Conservation (phyloP, 1,284 basidiomycete species). For the Tylopilus sp. region DNA sequence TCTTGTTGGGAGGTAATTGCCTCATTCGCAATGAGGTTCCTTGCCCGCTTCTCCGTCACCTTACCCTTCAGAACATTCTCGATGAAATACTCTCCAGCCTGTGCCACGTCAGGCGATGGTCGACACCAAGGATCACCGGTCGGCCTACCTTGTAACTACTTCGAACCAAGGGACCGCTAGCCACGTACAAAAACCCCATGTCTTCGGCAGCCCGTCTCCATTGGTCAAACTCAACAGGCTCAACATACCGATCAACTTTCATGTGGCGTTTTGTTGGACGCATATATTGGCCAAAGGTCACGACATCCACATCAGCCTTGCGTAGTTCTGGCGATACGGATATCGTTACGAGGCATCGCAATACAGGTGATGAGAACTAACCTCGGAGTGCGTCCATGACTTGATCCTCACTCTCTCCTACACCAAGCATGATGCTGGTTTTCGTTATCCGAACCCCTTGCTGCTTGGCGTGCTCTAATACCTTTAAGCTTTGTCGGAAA, state of each 20-base stretch:
- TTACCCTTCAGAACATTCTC: constrained; percentile 80
- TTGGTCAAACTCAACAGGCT: constrained; percentile 87
- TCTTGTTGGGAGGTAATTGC: constrained; percentile 1
- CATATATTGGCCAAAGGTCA: constrained; percentile 99
- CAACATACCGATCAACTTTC: constrained; percentile 97
- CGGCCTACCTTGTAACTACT: constrained; percentile 89
- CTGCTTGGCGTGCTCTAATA: constrained; percentile 80
- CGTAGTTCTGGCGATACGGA: constrained; percentile 64
- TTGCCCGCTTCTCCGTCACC: constrained; percentile 42
- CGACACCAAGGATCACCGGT: not conserved
- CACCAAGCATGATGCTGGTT: constrained; percentile 98
- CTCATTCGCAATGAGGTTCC: constrained; percentile 33
- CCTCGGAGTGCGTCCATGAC: constrained; percentile 82
- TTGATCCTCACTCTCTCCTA: constrained; percentile 89
- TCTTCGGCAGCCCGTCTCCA: constrained; percentile 91
- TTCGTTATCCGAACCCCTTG: constrained; percentile 90
- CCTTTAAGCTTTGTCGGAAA: constrained; percentile 86
- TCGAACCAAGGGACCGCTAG: constrained; percentile 92
- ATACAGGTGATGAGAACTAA: constrained; percentile 31
- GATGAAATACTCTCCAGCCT: constrained; percentile 92
- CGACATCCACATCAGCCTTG: constrained; percentile 88
- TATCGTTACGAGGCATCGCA: not conserved
- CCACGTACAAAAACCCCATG: constrained; percentile 97
- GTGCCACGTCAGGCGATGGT: constrained; percentile 8
- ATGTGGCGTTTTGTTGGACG: constrained; percentile 98